Conservation (phyloP, 352 stramenopile species). For the Phytopythium mirpurense region DNA sequence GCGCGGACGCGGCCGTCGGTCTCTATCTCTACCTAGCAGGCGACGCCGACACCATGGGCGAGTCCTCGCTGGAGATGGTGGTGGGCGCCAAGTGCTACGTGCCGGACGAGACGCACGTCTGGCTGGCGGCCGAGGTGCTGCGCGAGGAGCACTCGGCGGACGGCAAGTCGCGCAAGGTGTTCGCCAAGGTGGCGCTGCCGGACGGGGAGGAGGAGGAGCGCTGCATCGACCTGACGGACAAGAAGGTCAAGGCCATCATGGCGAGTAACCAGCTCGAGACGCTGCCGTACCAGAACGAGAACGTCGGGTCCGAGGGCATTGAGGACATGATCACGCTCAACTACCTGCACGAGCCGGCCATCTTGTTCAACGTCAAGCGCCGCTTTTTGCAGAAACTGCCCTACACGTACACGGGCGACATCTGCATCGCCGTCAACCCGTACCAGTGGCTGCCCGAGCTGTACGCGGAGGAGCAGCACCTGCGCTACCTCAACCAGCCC, state of each 20-base stretch:
- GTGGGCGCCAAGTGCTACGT: conserved; percentile 78
- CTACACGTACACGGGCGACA: conserved; percentile 96
- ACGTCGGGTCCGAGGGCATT: conserved; percentile 45
- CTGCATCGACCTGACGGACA: conserved; percentile 72
- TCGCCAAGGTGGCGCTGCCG: conserved; percentile 5
- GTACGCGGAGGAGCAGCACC: conserved; percentile 71
- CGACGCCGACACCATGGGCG: conserved; percentile 10
- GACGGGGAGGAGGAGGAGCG: conserved; percentile 39
- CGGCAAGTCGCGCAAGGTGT: conserved; percentile 37
- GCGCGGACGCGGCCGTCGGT: not conserved
- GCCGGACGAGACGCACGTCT: conserved; percentile 69
- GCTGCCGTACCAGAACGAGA: conserved; percentile 77
- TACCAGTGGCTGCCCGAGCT: conserved; percentile 90
- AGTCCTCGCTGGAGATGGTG: conserved; percentile 18
- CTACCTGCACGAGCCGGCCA: conserved; percentile 88
- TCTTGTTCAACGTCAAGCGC: conserved; percentile 89
- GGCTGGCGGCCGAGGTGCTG: conserved; percentile 70
- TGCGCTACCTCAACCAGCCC: conserved; percentile 56
- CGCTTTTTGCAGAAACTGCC: conserved; percentile 84
- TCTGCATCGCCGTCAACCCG: conserved; percentile 96
- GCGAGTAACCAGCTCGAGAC: conserved; percentile 60
- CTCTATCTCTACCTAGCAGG: no score
- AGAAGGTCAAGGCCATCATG: conserved; percentile 55
- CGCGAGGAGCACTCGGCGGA: conserved; percentile 49
- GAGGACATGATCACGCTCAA: conserved; percentile 88